Evolutionary conservation across 148 eudicot species (phyloP), one percentile per base, ranked within the genome.

Genomic region (Diospyros lotus): DNA sequence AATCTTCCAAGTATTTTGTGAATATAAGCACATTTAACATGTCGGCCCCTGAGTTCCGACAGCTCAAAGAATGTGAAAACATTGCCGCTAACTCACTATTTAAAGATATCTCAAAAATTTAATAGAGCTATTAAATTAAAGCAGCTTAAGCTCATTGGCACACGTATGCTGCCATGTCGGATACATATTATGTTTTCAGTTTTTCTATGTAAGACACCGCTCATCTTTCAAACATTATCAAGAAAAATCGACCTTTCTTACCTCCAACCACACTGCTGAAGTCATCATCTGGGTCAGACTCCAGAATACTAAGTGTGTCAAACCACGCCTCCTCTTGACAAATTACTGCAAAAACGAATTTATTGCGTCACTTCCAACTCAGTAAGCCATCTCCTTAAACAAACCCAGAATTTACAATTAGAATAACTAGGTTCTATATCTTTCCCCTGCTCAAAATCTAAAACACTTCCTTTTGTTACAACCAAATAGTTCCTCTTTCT

Each of bases 221-320:
- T 72, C 4, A 50, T 50, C 28, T 28, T 17, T 3, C 60, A 40
- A 73, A 58, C 2, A 54, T 46, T 0, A n/a, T 14, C 18, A 17
- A 53, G 56, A 3, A 13, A 74, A 15, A 15, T 54, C 58, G 50
- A 52, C 5, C 11, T 9, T 11, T 14, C 15, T 68, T 84, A 86
- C 92, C 92, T 89, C 87, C 92, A 73, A 75, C 72, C 53, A 85
- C 93, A 65, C 93, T 87, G 68, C 76, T 78, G 78, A 83, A 87
- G 13, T 89, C 93, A 45, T 89, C 93, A 78, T 89, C 93, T 28
- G 93, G 83, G 50, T 89, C 93, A n/a, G 90, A 87, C 69, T 87
- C 93, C 75, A 89, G 61, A 62, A 83, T 68, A 62, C 88, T 87
- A 59, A 77, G 66, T 1, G 93, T 77, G 73, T 89, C 93, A 75